A percentile compares a stretch with the other conserved stretches of the same genome.
Evolutionary conservation across 441 rosid species (phyloP).

Genomic region (Adansonia madagascariensis): DNA sequence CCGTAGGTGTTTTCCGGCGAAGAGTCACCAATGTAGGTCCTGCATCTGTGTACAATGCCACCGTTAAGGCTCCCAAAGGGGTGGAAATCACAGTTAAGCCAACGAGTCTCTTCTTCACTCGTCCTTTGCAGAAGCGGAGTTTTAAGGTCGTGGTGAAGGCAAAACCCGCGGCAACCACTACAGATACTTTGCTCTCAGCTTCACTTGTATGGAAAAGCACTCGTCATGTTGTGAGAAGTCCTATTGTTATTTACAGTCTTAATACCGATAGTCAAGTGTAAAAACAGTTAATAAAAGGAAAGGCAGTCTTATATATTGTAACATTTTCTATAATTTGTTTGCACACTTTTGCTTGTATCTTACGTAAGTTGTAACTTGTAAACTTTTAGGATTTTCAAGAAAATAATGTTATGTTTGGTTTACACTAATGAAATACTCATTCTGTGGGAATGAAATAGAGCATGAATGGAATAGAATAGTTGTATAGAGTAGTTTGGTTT

Average conservation of each 20-base stretch:
- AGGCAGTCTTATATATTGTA: neutral
- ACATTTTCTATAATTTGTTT: neutral
- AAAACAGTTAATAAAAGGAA: conserved; percentile 1
- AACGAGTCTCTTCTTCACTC: conserved; percentile 47
- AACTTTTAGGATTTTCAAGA: too few species aligned
- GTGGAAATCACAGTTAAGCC: conserved; percentile 58
- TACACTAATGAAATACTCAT: too few species aligned
- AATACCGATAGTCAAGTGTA: neutral
- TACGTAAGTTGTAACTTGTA: too few species aligned
- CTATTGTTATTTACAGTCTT: conserved; percentile 53
- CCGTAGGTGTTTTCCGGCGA: conserved; percentile 49
- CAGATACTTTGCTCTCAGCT: conserved; percentile 53
- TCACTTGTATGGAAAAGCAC: conserved; percentile 57
- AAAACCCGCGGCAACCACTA: conserved; percentile 38
- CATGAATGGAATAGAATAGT: too few species aligned
- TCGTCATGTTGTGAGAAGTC: conserved; percentile 59
- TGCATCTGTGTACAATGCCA: conserved; percentile 49
- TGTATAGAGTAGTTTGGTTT: too few species aligned
- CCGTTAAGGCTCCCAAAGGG: conserved; percentile 51
- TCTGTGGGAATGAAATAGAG: too few species aligned
- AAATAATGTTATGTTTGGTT: too few species aligned
- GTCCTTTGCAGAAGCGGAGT: conserved; percentile 52
- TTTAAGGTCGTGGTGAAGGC: conserved; percentile 76
- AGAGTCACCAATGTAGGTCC: conserved; percentile 69
- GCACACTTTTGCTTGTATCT: neutral